Conservation (phyloP, 306 rosid genomes). For the Spatholobus suberectus region DNA sequence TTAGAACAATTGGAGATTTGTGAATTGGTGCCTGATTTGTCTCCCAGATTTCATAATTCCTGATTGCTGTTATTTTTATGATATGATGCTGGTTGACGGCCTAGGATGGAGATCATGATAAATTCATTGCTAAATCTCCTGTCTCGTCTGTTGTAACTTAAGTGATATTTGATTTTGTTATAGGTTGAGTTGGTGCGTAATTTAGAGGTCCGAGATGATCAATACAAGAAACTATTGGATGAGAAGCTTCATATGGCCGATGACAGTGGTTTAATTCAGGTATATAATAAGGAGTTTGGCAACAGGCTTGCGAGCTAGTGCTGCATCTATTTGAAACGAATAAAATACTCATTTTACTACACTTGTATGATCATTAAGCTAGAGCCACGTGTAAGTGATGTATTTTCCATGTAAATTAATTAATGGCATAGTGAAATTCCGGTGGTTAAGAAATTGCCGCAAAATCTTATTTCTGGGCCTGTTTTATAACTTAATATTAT, state of each 20-base stretch:
- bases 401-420: conserved; percentile 46
- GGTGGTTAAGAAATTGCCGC: conserved; percentile 14
- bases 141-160: conserved; percentile 19
- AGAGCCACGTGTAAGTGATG: conserved; percentile 24
- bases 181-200: conserved; percentile 80
- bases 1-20: neutral
- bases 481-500: neutral
- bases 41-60: neutral
- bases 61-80: neutral
- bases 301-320: conserved; percentile 58
- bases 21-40: neutral
- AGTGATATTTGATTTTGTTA: conserved; percentile 39
- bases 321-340: conserved; percentile 24
- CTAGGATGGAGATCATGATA: neutral
- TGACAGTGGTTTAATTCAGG: conserved; percentile 67
- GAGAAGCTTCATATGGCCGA: conserved; percentile 69
- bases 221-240: conserved; percentile 68
- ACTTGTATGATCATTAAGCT: conserved; percentile 11
- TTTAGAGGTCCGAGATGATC: conserved; percentile 75
- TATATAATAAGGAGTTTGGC: conserved; percentile 60
- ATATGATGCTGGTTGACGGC: conserved; percentile 13
- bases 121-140: neutral
- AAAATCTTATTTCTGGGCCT: conserved; percentile 8
- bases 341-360: conserved; percentile 4
- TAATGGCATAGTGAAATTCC: conserved; percentile 30